Base-by-base conservation (phyloP, 1,139 yeast genomes). In the Casaregolazyma suthepensis region DNA sequence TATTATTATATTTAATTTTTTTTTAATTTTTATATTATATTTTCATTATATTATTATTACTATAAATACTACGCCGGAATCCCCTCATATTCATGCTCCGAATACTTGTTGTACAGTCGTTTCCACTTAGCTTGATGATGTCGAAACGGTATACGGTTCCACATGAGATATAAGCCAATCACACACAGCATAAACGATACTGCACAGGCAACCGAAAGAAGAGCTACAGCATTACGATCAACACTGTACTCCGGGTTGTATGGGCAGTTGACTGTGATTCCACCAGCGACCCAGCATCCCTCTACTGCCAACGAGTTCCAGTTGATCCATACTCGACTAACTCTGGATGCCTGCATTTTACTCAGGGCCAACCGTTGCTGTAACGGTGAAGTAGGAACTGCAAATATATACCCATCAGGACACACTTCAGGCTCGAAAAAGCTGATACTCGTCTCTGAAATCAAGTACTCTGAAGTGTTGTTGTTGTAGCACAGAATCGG, bases 281-380 rank as follows among this genome's bases (percentile, higher is more conserved):
- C 96, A 1, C 96, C 97, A 1, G 82, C 71, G 1, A 90, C 91
- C 90, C 94, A 91, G 66, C 99, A 91, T 53, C 82, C 78, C 17
- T 78, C 70, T 5, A 83, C 82, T 0, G 89, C 79, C 17, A 93
- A 76, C 31, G 93, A 89, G 66, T 93, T 93, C 58, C 90, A 62
- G 67, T 90, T 93, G 2, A 90, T 79, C 98, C 98, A 93, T 0
- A 85, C 74, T 0, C 66, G 61, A 56, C 37, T 5, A 40, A 53
- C 15, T 44, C 19, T 15, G 13, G 40, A 35, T 44, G 63, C 55
- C 9, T 76, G 60, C 0, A 72, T 62, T 1, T 67, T 62, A 12
- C 58, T 55, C 19, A 44, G 18, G 1, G 54, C 54, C 18, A 46
- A 5, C n/a, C 47, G 37, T 55, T 79, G 78, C 55, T 82, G 79